Evolutionary conservation across 306 rosid species (phyloP).

Genomic region (Cucurbita moschata): DNA sequence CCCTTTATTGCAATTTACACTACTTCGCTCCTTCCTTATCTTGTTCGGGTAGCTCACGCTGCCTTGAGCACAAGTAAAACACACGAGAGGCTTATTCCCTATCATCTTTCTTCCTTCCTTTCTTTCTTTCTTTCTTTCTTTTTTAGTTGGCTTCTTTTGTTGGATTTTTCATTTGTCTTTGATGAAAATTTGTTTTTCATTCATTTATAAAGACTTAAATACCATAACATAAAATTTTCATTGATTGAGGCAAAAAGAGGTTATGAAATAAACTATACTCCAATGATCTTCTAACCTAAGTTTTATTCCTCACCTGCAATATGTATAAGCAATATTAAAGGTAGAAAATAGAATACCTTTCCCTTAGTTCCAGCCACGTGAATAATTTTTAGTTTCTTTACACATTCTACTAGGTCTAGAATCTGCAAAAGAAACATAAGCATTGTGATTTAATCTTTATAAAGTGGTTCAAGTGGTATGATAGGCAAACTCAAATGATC

Average conservation of each 20-base stretch:
- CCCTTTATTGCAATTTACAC: background rate
- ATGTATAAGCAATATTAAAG: background rate
- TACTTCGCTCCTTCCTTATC: background rate
- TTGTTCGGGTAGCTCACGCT: background rate
- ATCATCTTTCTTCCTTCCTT: background rate
- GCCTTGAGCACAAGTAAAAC: background rate
- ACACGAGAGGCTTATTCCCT: background rate
- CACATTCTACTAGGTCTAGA: conserved; percentile 41
- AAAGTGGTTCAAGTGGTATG: background rate
- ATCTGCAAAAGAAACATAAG: conserved; percentile 29
- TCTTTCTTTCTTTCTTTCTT: background rate
- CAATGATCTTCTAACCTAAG: background rate
- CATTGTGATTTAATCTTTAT: background rate
- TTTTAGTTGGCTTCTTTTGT: background rate
- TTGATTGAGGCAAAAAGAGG: background rate
- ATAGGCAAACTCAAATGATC: background rate
- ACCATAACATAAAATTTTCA: background rate
- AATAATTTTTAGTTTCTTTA: conserved; percentile 47
- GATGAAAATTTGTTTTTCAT: background rate
- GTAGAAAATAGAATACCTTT: conserved; percentile 32
- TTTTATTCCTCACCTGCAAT: background rate
- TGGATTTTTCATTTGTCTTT: background rate
- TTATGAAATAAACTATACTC: background rate
- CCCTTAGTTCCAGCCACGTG: conserved; percentile 89
- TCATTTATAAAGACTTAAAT: background rate